Base-by-base conservation (phyloP, 805 yeast genomes). In the Vanderwaltozyma polyspora region DNA sequence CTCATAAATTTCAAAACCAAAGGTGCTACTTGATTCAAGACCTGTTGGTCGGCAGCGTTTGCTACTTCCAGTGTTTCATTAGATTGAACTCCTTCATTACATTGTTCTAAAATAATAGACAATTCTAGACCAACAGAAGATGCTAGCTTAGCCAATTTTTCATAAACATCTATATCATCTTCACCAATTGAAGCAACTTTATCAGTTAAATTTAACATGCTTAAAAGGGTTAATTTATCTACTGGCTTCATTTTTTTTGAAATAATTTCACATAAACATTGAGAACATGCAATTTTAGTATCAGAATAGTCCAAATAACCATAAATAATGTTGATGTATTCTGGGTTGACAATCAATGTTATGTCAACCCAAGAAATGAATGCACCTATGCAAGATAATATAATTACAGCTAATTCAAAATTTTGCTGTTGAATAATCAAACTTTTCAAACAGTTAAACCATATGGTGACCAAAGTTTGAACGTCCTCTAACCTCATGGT, bases 281-380 rank as follows among this genome's bases (percentile, higher is more conserved):
- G 57, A 16, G 78, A 68, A 21, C 93, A 79, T 19, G 74, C 66
- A 33, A 71, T 63, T 38, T 78, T 71, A 33, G 73, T 71, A 16
- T 56, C 59, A 5, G 58, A 57, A 38, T 55, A 59, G 35, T 66
- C 67, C 42, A 85, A 64, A 48, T 70, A 77, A 38, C 68, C 70
- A 48, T 74, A 78, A 31, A 85, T 68, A 25, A 71, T 51, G 19
- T 65, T 58, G 46, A 83, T 62, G 44, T 72, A 76, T 16, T 71
- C 71, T 14, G 43, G 43, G 25, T 42, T 44, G 21, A 86, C 67
- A 35, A 89, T 74, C 45, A 84, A 64, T 35, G 77, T 66, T 40
- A 87, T 76, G 53, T 84, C 93, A 55, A 87, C 84, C 98, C 99
- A 91, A 17, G 87, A 77, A 17, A 86, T 81, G 70, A 81, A 91